A percentile compares a stretch with the other conserved stretches of the same genome.
Conservation (phyloP, 257 asterid species). For the Fraxinus pennsylvanica region DNA sequence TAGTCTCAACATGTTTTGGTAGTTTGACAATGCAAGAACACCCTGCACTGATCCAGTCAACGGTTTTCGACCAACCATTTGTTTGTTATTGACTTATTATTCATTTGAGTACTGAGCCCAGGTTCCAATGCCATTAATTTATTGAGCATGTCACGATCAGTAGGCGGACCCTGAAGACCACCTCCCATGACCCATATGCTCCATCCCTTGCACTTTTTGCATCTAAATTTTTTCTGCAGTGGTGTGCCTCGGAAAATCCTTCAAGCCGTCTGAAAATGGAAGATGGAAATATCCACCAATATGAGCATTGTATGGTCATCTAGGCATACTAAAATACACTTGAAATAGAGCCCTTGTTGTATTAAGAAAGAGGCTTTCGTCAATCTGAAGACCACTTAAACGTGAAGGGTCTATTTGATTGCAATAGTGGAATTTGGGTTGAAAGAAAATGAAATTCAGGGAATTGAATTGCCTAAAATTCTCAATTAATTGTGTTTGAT, state of each 20-base stretch:
- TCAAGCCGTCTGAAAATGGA: conserved; percentile 73
- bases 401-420: too few relatives aligned
- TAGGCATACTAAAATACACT: conserved; percentile 1
- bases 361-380: too few relatives aligned
- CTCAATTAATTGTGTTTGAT: too few relatives aligned
- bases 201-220: conserved; percentile 40
- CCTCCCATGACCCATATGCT: conserved; percentile 40
- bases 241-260: conserved; percentile 57
- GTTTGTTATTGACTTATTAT: conserved; percentile 44
- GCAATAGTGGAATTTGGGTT: too few relatives aligned
- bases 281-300: not conserved
- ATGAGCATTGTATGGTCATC: not conserved
- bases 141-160: conserved; percentile 51
- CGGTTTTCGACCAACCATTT: conserved; percentile 50
- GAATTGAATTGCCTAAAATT: too few relatives aligned
- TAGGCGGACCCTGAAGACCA: conserved; percentile 55
- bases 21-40: conserved; percentile 65
- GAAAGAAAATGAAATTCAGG: too few relatives aligned
- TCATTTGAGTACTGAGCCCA: conserved; percentile 48
- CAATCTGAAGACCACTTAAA: too few relatives aligned
- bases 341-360: not conserved
- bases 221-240: conserved; percentile 34
- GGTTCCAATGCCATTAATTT: conserved; percentile 65
- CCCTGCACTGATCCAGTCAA: conserved; percentile 71
- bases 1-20: conserved; percentile 74